These are phyloP conservation scores for Ustilago esculenta DNA, from an alignment of 1,284 basidiomycete genomes.

Conservation along the genomic window DNA sequence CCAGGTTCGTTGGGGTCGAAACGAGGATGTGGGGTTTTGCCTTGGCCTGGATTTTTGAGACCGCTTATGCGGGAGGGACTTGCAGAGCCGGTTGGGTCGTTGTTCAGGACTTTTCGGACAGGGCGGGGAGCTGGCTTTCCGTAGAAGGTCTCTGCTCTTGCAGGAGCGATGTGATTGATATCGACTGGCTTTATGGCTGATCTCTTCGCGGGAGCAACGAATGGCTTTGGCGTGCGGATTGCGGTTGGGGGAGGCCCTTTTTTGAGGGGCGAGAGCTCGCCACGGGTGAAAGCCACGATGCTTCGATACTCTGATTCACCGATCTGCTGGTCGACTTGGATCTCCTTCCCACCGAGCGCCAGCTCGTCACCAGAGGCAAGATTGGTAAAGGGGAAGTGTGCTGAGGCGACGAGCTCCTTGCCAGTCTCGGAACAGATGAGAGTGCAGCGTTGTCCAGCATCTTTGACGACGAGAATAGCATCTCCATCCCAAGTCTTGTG, in stretches of 20 bases:
- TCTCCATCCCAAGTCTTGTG: conserved; percentile 86
- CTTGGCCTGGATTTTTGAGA: conserved; percentile 34
- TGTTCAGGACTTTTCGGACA: conserved; percentile 6
- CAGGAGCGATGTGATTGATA: conserved; percentile 33
- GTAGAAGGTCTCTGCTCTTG: conserved; percentile 45
- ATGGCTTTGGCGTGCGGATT: conserved; percentile 29
- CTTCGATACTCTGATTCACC: conserved; percentile 28
- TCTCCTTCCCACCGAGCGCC: conserved; percentile 54
- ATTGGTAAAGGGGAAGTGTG: conserved; percentile 30
- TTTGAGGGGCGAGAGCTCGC: conserved; percentile 30
- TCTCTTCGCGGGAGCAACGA: conserved; percentile 26
- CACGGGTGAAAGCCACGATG: conserved; percentile 32
- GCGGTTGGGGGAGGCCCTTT: conserved; percentile 30
- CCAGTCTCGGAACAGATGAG: conserved; percentile 54
- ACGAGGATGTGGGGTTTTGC: conserved; percentile 29
- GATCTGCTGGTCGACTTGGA: conserved; percentile 46
- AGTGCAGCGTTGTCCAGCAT: conserved; percentile 39
- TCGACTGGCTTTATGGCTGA: conserved; percentile 40
- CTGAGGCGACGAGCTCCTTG: conserved; percentile 43
- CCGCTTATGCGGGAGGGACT: conserved; percentile 32
- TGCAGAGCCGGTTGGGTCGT: conserved; percentile 9
- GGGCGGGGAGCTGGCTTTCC: conserved; percentile 25
- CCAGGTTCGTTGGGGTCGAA: conserved; percentile 68
- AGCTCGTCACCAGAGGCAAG: conserved; percentile 49
- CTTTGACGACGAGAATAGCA: conserved; percentile 61